Percentiles rank a stretch among this genome's conserved stretches.
phyloP scores from a whole-genome alignment of 768 basidiomycete genomes.

The Tulasnella sp. region DNA sequence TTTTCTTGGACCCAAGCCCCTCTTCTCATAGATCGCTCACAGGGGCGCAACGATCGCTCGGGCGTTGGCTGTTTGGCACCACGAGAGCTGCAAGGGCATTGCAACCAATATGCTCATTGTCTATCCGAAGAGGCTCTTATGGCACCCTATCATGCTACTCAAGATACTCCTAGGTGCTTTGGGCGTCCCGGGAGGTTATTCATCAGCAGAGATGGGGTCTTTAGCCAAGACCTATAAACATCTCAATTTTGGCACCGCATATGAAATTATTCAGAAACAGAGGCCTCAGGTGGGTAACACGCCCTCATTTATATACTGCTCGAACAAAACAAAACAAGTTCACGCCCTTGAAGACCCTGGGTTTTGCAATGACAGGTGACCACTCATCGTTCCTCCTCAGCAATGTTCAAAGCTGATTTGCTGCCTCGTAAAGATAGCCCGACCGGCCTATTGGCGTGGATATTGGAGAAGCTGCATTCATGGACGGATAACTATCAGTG shows the following conservation, averaged over 20 bases:
- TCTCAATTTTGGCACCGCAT: not conserved
- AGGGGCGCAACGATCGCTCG: conserved; percentile 4
- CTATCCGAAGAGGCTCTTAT: not conserved
- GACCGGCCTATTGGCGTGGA: conserved; percentile 9
- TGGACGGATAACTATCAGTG: conserved; percentile 9
- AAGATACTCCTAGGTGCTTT: not conserved
- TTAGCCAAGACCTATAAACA: not conserved
- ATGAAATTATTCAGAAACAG: conserved; percentile 6
- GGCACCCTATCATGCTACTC: conserved; percentile 3
- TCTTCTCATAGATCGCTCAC: not conserved
- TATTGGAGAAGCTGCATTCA: conserved; percentile 7
- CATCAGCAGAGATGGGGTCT: not conserved
- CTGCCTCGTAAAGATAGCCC: conserved; percentile 7
- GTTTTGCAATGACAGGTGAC: conserved; percentile 9
- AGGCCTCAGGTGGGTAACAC: not conserved
- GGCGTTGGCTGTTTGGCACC: conserved; percentile 7
- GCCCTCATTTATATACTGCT: not conserved
- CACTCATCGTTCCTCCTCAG: not conserved
- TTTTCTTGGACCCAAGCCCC: not conserved
- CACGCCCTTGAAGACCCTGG: not conserved
- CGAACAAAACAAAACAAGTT: not conserved
- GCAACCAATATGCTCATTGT: conserved; percentile 3
- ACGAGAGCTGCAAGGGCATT: conserved; percentile 3
- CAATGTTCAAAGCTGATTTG: not conserved
- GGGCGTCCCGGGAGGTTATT: conserved; percentile 12